Evolutionary conservation across 305 asterid genomes (phyloP).

Genomic region (Petunia hybrid): DNA sequence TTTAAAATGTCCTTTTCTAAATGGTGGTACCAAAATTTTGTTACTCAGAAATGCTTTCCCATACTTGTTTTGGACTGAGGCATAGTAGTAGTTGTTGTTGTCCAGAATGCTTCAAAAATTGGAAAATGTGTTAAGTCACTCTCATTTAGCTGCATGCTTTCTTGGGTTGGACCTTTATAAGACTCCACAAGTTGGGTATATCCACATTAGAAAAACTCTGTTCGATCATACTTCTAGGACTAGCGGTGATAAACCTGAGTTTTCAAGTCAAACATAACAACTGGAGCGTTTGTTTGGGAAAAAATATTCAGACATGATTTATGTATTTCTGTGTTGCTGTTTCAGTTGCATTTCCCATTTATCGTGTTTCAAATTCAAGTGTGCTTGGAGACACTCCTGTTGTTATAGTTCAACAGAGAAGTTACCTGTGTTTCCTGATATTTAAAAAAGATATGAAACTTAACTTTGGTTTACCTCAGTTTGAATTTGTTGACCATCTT

Average conservation of each 20-base stretch:
- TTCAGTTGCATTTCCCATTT: conserved; percentile 11
- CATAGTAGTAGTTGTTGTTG: too few relatives aligned
- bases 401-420: neutral
- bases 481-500: conserved; percentile 26
- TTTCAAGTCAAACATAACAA: conserved; percentile 19
- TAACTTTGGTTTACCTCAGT: neutral
- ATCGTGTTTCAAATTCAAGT: neutral
- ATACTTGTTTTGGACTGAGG: too few relatives aligned
- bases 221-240: neutral
- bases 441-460: neutral
- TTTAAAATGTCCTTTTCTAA: neutral
- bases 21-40: neutral
- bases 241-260: neutral
- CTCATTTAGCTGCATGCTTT: neutral
- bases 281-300: neutral
- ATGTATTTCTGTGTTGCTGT: neutral
- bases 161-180: neutral
- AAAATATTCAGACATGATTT: neutral
- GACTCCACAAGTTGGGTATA: neutral
- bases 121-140: neutral
- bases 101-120: neutral
- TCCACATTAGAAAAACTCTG: neutral
- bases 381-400: conserved; percentile 26
- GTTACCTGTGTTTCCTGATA: neutral
- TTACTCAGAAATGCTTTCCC: neutral